Conservation (phyloP, 352 stramenopile genomes). For the Pythium dissotocum region DNA sequence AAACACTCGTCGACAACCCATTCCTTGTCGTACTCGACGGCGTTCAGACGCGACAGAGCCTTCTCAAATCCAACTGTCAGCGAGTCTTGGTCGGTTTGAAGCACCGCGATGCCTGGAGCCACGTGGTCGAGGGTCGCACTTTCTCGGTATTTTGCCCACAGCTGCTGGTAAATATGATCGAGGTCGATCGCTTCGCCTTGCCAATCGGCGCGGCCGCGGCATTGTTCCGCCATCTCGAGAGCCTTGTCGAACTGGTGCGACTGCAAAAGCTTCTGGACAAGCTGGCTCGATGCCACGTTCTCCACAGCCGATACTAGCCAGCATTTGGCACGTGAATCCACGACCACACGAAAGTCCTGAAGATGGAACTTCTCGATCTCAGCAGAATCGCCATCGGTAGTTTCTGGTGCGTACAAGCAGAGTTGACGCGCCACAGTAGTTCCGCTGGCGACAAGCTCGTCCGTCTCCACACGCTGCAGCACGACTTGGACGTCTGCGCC, state of each 20-base stretch:
- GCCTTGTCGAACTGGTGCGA: slow-evolving; percentile 41
- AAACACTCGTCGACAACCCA: slow-evolving; percentile 61
- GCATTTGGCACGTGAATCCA: neutral
- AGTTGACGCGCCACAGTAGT: neutral
- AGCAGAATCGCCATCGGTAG: neutral
- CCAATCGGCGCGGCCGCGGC: neutral
- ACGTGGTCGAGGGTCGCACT: slow-evolving; percentile 3
- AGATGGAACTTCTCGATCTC: neutral
- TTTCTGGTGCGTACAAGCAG: neutral
- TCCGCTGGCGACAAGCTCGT: neutral
- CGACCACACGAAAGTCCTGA: neutral
- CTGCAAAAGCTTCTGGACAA: slow-evolving; percentile 45
- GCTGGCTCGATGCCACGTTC: slow-evolving; percentile 8
- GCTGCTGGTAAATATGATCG: slow-evolving; percentile 48
- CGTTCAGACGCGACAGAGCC: slow-evolving; percentile 45
- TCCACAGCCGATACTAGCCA: slow-evolving; percentile 9
- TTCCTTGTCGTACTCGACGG: slow-evolving; percentile 37
- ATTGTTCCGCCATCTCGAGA: slow-evolving; percentile 30
- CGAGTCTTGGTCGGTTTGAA: slow-evolving; percentile 8
- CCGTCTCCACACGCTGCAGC: neutral
- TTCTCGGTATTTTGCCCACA: slow-evolving; percentile 48
- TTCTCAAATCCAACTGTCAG: slow-evolving; percentile 7
- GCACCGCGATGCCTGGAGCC: slow-evolving; percentile 13
- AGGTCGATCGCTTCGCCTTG: slow-evolving; percentile 22
- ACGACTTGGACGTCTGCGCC: slow-evolving; percentile 1